Percentiles rank a stretch among this genome's conserved stretches.
Evolutionary conservation across 2,329 filamentous ascomycete genomes (phyloP).

Genomic region (Pseudocercospora fuligena): DNA sequence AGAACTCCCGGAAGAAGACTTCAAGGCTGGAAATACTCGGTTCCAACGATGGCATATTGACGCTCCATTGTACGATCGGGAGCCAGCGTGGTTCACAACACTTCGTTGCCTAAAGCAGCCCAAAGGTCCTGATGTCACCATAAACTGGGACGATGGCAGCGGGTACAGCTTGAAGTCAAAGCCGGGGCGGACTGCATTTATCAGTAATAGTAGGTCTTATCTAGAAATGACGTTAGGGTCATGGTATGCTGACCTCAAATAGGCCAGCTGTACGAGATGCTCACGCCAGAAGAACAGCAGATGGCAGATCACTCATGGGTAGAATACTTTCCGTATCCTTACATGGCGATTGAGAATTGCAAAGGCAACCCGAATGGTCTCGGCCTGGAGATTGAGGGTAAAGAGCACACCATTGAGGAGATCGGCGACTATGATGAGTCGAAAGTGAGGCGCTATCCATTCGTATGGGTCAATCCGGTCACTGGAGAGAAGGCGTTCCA

Average conservation of each 20-base stretch:
- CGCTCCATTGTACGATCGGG: constrained; percentile 72
- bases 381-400: constrained; percentile 67
- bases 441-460: constrained; percentile 69
- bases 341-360: constrained; percentile 76
- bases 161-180: constrained; percentile 69
- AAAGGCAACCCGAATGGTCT: constrained; percentile 69
- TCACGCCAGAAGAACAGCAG: constrained; percentile 67
- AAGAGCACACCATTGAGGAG: constrained; percentile 62
- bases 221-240: too few relatives aligned
- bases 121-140: constrained; percentile 65
- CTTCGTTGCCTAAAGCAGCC: constrained; percentile 68
- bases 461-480: constrained; percentile 73
- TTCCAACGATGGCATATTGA: constrained; percentile 81
- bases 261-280: constrained; percentile 66
- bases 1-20: constrained; percentile 62
- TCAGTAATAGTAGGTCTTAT: constrained; percentile 59
- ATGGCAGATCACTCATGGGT: constrained; percentile 68
- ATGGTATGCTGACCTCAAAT: not conserved
- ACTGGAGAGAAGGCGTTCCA: constrained; percentile 71
- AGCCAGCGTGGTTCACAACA: constrained; percentile 72
- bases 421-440: constrained; percentile 66
- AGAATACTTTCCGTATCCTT: constrained; percentile 77
- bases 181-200: constrained; percentile 75
- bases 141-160: constrained; percentile 73
- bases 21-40: constrained; percentile 59